These are phyloP conservation scores for Beta macrorhiza DNA, from an alignment of 179 eudicot species.

Conservation along the genomic window DNA sequence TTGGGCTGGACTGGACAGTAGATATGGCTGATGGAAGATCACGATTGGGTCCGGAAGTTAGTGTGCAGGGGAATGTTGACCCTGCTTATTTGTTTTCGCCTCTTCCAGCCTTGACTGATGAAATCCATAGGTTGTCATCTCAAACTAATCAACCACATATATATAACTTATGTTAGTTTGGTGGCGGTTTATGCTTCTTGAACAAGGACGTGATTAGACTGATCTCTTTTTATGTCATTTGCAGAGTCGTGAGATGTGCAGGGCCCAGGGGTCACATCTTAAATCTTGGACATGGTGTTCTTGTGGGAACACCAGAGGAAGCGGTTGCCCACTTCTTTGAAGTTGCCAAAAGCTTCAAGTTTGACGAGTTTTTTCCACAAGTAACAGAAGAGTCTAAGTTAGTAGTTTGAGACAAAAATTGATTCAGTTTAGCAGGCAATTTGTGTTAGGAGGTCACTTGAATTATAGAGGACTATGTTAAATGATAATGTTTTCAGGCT, in stretches of 20 bases:
- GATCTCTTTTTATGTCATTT: background rate
- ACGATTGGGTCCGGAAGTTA: constrained; percentile 65
- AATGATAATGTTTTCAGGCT: constrained; percentile 1
- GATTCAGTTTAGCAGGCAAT: background rate
- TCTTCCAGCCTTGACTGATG: constrained; percentile 77
- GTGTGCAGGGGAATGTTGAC: constrained; percentile 93
- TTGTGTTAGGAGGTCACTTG: background rate
- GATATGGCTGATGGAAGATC: constrained; percentile 98
- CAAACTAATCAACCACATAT: background rate
- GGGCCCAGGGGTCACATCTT: constrained; percentile 83
- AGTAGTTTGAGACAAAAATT: constrained; percentile 34
- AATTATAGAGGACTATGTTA: constrained; percentile 9
- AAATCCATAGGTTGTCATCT: constrained; percentile 68
- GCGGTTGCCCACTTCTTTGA: constrained; percentile 94
- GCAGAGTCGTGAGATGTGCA: constrained; percentile 61
- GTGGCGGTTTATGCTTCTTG: background rate
- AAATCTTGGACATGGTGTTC: constrained; percentile 93
- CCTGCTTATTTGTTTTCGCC: constrained; percentile 82
- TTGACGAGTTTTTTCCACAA: constrained; percentile 32
- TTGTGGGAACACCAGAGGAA: constrained; percentile 95
- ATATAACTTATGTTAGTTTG: background rate
- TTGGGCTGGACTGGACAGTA: constrained; percentile 95
- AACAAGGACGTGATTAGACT: background rate
- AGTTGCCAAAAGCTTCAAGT: constrained; percentile 68
- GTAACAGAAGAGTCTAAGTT: constrained; percentile 36